Evolutionary conservation across 2,329 filamentous ascomycete species (phyloP).

Genomic region (Epichloe bromicola): DNA sequence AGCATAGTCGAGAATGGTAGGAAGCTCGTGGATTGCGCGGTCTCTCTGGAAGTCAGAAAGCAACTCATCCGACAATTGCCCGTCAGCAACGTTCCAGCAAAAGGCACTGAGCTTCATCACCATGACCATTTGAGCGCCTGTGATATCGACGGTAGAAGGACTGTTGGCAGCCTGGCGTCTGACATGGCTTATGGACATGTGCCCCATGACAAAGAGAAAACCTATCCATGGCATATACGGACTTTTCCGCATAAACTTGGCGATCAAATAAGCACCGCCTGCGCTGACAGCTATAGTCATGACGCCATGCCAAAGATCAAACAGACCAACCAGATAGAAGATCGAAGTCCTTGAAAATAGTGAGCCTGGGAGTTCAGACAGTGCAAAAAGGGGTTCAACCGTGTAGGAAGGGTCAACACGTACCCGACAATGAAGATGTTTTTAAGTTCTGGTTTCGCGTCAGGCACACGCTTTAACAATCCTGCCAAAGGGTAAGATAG

Average conservation of each 20-base stretch:
- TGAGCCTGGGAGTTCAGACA: neutral
- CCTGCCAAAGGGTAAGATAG: slow-evolving; percentile 86
- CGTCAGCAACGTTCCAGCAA: slow-evolving; percentile 96
- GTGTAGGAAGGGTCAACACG: neutral
- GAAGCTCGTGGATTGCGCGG: slow-evolving; percentile 62
- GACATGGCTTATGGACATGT: slow-evolving; percentile 87
- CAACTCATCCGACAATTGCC: slow-evolving; percentile 61
- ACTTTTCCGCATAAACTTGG: slow-evolving; percentile 62
- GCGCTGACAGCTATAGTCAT: slow-evolving; percentile 70
- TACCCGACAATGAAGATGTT: slow-evolving; percentile 78
- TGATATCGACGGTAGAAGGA: slow-evolving; percentile 67
- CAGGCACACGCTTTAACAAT: slow-evolving; percentile 79
- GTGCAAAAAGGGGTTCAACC: neutral
- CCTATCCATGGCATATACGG: slow-evolving; percentile 97
- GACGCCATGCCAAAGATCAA: slow-evolving; percentile 79
- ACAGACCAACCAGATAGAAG: slow-evolving; percentile 89
- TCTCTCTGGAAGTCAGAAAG: slow-evolving; percentile 83
- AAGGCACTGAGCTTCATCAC: slow-evolving; percentile 97
- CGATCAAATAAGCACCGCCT: slow-evolving; percentile 68
- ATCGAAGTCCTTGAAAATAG: slow-evolving; percentile 48
- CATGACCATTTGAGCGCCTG: slow-evolving; percentile 92
- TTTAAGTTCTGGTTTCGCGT: slow-evolving; percentile 69
- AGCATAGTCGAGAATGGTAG: slow-evolving; percentile 64
- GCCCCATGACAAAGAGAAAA: slow-evolving; percentile 88
- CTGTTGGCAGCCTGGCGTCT: slow-evolving; percentile 59